These are phyloP conservation scores for Ascodesmis nigricans DNA, from an alignment of 495 filamentous ascomycete species.

Conservation along the genomic window DNA sequence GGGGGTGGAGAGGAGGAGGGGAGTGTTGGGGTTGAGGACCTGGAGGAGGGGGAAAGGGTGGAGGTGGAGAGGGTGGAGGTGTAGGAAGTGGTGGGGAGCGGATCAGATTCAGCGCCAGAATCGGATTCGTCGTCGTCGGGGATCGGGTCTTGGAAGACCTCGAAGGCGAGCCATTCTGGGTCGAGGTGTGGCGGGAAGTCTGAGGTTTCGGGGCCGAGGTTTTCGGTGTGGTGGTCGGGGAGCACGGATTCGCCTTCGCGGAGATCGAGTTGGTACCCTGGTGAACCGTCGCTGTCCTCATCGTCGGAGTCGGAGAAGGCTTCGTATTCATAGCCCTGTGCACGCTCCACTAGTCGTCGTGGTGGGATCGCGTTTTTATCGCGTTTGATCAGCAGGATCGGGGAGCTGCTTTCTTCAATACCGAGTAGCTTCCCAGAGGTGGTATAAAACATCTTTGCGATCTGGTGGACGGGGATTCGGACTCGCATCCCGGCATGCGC, in stretches of 20 bases:
- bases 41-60: slow-evolving; percentile 11
- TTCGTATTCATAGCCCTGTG: slow-evolving; percentile 18
- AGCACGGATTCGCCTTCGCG: slow-evolving; percentile 1
- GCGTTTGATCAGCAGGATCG: slow-evolving; percentile 69
- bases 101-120: slow-evolving; percentile 18
- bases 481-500: slow-evolving; percentile 57
- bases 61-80: slow-evolving; percentile 7
- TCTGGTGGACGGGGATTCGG: slow-evolving; percentile 66
- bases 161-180: slow-evolving; percentile 87
- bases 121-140: slow-evolving; percentile 30
- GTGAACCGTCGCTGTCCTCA: no score
- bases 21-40: slow-evolving; percentile 1
- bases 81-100: no score
- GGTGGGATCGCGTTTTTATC: slow-evolving; percentile 55
- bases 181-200: slow-evolving; percentile 56
- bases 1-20: slow-evolving; percentile 14
- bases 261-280: slow-evolving; percentile 14
- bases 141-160: slow-evolving; percentile 53
- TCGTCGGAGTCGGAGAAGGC: slow-evolving; percentile 15
- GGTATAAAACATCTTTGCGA: slow-evolving; percentile 94
- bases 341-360: slow-evolving; percentile 28
- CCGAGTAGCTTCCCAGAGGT: slow-evolving; percentile 88
- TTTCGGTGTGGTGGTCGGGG: neutral
- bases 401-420: slow-evolving; percentile 64
- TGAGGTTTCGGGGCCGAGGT: slow-evolving; percentile 19